Evolutionary conservation across 2,329 filamentous ascomycete genomes (phyloP), one percentile per base, ranked within the genome.

Genomic region (Sporothrix protearum): DNA sequence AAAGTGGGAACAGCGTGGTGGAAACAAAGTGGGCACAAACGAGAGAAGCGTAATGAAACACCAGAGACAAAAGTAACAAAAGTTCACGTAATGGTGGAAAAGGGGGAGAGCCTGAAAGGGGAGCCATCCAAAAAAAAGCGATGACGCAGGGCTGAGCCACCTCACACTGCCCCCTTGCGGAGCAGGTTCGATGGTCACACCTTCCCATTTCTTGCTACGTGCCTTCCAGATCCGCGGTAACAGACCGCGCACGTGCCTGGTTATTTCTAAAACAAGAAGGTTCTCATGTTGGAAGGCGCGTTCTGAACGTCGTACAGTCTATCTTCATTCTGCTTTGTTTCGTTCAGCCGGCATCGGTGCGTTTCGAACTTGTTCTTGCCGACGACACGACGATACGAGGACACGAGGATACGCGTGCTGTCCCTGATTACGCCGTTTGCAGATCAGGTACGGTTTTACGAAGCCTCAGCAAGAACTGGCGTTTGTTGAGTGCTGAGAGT

Each of bases 121-220:
- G 16, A 22, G 19, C 59, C 59, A 64, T 51, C 42, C 19, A 22
- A 67, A 67, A 67, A 67, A 67, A 36, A 45, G 33, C 49, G 66
- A 68, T 68, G 66, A 68, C 66, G 66, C 30, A 68, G 66, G 47
- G 66, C 66, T 68, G 66, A 68, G 66, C 64, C 66, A 68, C 66
- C n/a, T 61, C 33, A 39, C 66, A 68, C 66, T 55, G 66, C 66
- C 66, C 64, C 63, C n/a, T 68, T 68, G 51, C 19, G 66, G 33
- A 30, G 66, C 10, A 55, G 64, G 45, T 14, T 51, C 64, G 63
- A 19, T n/a, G 25, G 63, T 42, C 63, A 66, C 63, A 49, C 42
- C 39, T 66, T 66, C 28, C 63, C 42, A 33, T 47, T 66, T 66
- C 25, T 45, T 66, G 25, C 63, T 49, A 33, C 63, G 63, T 66